These are phyloP conservation scores for Phoma sp. DNA, from an alignment of 2,329 filamentous ascomycete genomes.

Conservation along the genomic window DNA sequence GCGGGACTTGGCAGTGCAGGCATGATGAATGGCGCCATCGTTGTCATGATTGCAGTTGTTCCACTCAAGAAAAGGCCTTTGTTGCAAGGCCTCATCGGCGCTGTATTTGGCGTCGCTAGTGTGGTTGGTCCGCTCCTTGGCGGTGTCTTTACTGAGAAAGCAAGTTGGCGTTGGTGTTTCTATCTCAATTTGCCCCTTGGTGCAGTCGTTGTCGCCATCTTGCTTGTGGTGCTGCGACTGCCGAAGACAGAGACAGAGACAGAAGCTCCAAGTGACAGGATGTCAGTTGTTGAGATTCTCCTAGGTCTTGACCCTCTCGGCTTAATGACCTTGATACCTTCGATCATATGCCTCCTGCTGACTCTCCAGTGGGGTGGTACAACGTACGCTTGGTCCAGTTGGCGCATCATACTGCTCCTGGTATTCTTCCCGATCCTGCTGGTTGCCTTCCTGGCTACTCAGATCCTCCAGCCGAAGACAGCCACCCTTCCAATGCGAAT, in stretches of 20 bases:
- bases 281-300: neutral
- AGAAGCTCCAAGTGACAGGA: neutral
- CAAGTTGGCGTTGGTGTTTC: slow-evolving; percentile 64
- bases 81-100: slow-evolving; percentile 53
- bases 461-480: slow-evolving; percentile 17
- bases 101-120: slow-evolving; percentile 52
- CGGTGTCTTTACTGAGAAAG: slow-evolving; percentile 60
- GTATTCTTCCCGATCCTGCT: slow-evolving; percentile 47
- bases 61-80: slow-evolving; percentile 51
- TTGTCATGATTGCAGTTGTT: slow-evolving; percentile 47
- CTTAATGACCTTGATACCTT: slow-evolving; percentile 32
- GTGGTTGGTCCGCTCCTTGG: slow-evolving; percentile 24
- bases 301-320: slow-evolving; percentile 40
- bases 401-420: slow-evolving; percentile 54
- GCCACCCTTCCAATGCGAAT: slow-evolving; percentile 29
- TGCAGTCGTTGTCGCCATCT: slow-evolving; percentile 14
- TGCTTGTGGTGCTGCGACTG: slow-evolving; percentile 49
- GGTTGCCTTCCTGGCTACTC: slow-evolving; percentile 51
- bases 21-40: slow-evolving; percentile 53
- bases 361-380: slow-evolving; percentile 46
- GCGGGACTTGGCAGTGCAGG: slow-evolving; percentile 56
- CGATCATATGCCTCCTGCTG: slow-evolving; percentile 37
- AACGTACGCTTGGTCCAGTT: slow-evolving; percentile 51
- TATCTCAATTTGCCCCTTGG: slow-evolving; percentile 34
- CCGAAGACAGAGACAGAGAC: slow-evolving; percentile 2